A percentile compares a stretch with the other conserved stretches of the same genome.
These are phyloP conservation scores for Solanum habrochaites DNA, from an alignment of 257 asterid species.

Conservation along the genomic window DNA sequence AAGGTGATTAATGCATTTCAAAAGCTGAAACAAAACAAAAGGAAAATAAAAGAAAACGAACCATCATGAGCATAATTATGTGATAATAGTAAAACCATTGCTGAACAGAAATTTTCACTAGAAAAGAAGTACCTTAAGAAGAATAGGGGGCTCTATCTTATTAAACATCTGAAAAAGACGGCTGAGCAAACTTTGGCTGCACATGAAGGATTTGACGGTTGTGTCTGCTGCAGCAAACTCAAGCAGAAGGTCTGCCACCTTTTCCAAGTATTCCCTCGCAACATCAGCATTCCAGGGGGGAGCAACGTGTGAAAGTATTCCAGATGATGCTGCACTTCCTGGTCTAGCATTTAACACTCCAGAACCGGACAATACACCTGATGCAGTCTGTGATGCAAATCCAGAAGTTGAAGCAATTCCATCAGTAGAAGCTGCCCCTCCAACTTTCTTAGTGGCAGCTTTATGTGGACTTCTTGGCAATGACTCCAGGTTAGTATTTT, in stretches of 20 bases:
- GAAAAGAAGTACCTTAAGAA: slow-evolving; percentile 56
- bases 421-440: slow-evolving; percentile 33
- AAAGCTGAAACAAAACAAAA: slow-evolving; percentile 31
- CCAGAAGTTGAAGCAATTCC: slow-evolving; percentile 56
- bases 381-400: slow-evolving; percentile 71
- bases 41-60: not conserved
- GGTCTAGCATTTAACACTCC: slow-evolving; percentile 96
- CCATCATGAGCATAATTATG: not conserved
- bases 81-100: not conserved
- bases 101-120: not conserved
- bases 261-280: slow-evolving; percentile 88
- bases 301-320: slow-evolving; percentile 75
- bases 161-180: slow-evolving; percentile 98
- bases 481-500: slow-evolving; percentile 49
- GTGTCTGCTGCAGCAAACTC: slow-evolving; percentile 94
- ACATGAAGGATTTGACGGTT: slow-evolving; percentile 88
- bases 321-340: slow-evolving; percentile 95
- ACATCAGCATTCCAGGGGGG: slow-evolving; percentile 94
- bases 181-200: slow-evolving; percentile 93
- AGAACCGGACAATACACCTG: slow-evolving; percentile 93
- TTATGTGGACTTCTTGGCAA: slow-evolving; percentile 66
- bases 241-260: slow-evolving; percentile 94
- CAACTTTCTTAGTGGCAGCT: slow-evolving; percentile 59
- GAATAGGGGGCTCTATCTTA: slow-evolving; percentile 92
- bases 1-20: slow-evolving; percentile 88